These are phyloP conservation scores for Aphanomyces invadans DNA, from an alignment of 352 stramenopile genomes.

Conservation along the genomic window DNA sequence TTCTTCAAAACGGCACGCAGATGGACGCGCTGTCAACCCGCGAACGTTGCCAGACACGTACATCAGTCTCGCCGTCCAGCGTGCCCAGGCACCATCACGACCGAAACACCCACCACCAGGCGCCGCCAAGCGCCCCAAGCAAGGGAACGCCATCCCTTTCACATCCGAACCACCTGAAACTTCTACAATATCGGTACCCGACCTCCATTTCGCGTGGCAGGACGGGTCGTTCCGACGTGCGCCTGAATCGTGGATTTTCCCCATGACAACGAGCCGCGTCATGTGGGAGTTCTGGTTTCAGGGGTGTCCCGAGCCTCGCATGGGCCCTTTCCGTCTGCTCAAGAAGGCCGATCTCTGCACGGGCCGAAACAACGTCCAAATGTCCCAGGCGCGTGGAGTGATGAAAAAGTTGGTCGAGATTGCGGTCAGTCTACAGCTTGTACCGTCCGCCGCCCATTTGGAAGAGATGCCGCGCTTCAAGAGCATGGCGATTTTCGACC, in stretches of 20 bases:
- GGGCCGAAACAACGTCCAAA: neutral
- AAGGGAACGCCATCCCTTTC: neutral
- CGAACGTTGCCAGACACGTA: neutral
- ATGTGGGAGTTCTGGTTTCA: slow-evolving; percentile 14
- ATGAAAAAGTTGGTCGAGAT: slow-evolving; percentile 10
- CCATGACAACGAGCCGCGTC: slow-evolving; percentile 5
- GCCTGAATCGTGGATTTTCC: neutral
- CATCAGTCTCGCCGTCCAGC: slow-evolving; percentile 3
- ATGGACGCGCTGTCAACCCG: neutral
- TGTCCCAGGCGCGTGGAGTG: slow-evolving; percentile 3
- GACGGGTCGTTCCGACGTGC: neutral
- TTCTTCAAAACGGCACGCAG: neutral
- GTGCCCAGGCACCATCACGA: neutral
- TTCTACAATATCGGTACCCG: neutral
- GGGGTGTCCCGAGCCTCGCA: neutral
- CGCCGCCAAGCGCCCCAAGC: neutral
- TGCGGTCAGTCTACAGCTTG: neutral
- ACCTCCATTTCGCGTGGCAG: neutral
- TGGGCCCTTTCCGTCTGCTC: slow-evolving; percentile 4
- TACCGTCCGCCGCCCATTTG: neutral
- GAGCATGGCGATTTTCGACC: slow-evolving; percentile 3
- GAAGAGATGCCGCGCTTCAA: slow-evolving; percentile 13
- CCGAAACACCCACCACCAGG: neutral
- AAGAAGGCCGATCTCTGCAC: neutral
- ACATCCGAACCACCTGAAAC: too few species aligned